A percentile compares a stretch with the other conserved stretches of the same genome.
phyloP scores from a whole-genome alignment of 495 filamentous ascomycete genomes.

The Talaromyces adpressus region DNA sequence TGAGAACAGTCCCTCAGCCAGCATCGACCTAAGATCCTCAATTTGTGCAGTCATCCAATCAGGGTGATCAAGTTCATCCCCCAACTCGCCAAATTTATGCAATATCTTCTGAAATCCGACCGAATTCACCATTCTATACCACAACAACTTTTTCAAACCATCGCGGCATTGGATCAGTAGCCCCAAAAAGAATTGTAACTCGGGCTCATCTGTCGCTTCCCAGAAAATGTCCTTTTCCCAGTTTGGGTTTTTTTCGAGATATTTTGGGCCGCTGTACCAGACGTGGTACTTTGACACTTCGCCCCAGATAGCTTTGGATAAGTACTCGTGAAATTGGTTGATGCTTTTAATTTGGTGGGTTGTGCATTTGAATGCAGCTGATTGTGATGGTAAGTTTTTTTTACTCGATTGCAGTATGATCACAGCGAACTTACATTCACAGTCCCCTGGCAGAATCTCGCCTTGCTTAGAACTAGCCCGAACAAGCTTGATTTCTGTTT shows the following conservation, averaged over 20 bases:
- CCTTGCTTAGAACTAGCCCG: neutral
- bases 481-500: neutral
- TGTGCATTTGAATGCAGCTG: neutral
- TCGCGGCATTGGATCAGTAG: neutral
- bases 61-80: neutral
- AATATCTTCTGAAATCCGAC: neutral
- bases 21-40: neutral
- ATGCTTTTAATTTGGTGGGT: neutral
- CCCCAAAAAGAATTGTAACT: neutral
- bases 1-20: neutral
- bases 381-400: neutral
- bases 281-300: neutral
- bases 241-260: neutral
- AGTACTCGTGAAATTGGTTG: neutral
- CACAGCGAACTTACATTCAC: neutral
- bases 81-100: neutral
- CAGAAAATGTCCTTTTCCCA: neutral
- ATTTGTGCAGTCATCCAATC: neutral
- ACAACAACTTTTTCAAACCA: neutral
- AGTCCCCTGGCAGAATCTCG: neutral
- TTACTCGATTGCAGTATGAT: neutral
- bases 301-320: neutral
- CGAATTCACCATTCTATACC: neutral
- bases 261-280: neutral
- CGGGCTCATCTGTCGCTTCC: neutral